Evolutionary conservation across 768 basidiomycete species (phyloP).

Genomic region (Suillus placidus): DNA sequence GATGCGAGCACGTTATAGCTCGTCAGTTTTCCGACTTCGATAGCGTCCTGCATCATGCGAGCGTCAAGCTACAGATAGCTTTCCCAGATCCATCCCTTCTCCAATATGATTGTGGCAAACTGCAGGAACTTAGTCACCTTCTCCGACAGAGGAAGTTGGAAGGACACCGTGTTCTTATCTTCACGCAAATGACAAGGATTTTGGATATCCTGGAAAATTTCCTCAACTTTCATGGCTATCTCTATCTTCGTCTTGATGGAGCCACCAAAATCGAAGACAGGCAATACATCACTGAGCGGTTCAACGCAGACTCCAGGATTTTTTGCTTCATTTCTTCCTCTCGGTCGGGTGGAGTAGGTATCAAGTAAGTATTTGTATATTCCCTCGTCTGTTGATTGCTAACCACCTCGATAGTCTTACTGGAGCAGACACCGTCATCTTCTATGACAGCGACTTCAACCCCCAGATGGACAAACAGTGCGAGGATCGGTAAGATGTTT

Average conservation of each 20-base stretch:
- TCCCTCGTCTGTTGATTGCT: slow-evolving; percentile 22
- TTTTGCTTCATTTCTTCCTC: slow-evolving; percentile 92
- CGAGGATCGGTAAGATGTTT: slow-evolving; percentile 73
- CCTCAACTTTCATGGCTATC: slow-evolving; percentile 88
- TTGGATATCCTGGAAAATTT: slow-evolving; percentile 94
- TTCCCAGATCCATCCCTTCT: slow-evolving; percentile 89
- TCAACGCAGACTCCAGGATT: slow-evolving; percentile 74
- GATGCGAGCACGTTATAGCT: slow-evolving; percentile 33
- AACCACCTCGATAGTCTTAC: slow-evolving; percentile 54
- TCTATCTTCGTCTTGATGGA: slow-evolving; percentile 93
- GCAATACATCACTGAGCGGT: slow-evolving; percentile 86
- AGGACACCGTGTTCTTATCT: slow-evolving; percentile 90
- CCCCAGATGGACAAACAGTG: slow-evolving; percentile 98
- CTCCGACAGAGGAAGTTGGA: slow-evolving; percentile 83
- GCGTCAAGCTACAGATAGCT: slow-evolving; percentile 87
- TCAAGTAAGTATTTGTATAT: slow-evolving; percentile 67
- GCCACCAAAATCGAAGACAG: slow-evolving; percentile 95
- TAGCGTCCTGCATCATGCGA: slow-evolving; percentile 64
- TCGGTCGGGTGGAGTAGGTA: slow-evolving; percentile 84
- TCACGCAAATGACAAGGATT: slow-evolving; percentile 96
- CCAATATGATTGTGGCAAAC: slow-evolving; percentile 96
- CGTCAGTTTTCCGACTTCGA: slow-evolving; percentile 58
- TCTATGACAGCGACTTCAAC: slow-evolving; percentile 97
- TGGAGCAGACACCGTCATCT: slow-evolving; percentile 93
- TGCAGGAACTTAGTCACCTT: slow-evolving; percentile 80